Conservation (phyloP, 176 grass and related monocot species). For the Aegilops umbellulata region DNA sequence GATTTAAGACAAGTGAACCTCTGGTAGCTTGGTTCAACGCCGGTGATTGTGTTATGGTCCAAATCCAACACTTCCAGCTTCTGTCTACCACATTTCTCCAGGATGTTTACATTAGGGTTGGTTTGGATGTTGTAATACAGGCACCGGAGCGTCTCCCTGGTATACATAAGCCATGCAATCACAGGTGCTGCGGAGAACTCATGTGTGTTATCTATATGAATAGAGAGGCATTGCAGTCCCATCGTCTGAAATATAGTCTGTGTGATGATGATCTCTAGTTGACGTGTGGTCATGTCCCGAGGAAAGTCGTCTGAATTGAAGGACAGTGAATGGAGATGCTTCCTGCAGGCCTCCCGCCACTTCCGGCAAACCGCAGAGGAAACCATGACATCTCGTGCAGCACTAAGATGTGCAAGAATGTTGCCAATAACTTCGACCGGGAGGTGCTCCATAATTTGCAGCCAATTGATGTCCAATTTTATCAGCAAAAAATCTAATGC, state of each 20-base stretch:
- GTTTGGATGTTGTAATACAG: constrained; percentile 89
- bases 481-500: constrained; percentile 10
- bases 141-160: constrained; percentile 67
- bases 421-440: constrained; percentile 94
- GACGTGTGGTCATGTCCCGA: constrained; percentile 62
- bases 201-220: constrained; percentile 75
- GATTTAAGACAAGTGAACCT: constrained; percentile 93
- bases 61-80: constrained; percentile 89
- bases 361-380: constrained; percentile 79
- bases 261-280: constrained; percentile 91
- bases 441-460: constrained; percentile 65
- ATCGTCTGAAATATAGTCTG: constrained; percentile 91
- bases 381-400: constrained; percentile 72
- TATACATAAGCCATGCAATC: constrained; percentile 97
- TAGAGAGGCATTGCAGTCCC: constrained; percentile 78
- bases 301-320: constrained; percentile 84
- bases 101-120: constrained; percentile 74
- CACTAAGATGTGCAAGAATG: constrained; percentile 78
- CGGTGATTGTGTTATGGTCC: constrained; percentile 82
- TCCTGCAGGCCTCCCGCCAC: constrained; percentile 75
- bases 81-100: constrained; percentile 82
- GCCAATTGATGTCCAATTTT: background rate
- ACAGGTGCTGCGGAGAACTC: constrained; percentile 93
- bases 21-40: constrained; percentile 94
- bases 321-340: constrained; percentile 72